Base-by-base conservation (phyloP, 2,329 filamentous ascomycete species). In the Rachicladosporium sp. region DNA sequence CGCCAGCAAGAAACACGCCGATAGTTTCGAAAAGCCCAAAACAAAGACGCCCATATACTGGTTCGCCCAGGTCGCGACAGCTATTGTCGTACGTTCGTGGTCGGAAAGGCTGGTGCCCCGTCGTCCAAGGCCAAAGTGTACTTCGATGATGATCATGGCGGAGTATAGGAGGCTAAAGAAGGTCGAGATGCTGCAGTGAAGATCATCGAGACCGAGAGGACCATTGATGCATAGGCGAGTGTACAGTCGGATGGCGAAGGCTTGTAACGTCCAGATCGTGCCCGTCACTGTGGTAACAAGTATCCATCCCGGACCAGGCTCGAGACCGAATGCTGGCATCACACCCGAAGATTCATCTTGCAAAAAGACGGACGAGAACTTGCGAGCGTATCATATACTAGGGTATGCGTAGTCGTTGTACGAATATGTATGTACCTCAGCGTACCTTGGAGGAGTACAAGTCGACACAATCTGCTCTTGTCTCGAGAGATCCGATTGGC, bases 171-270 rank as follows among this genome's bases (percentile, higher is more conserved):
- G 23, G 6, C 45, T 52, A 19, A 50, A 40, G 10, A 52, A 32
- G 1, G 53, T 57, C 10, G 52, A 51, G 1, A 43, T 36, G 7
- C 40, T 36, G 41, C 54, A 57, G 4, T 49, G 42, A 23, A 36
- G 41, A 38, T 57, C 53, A 29, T 57, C 54, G 32, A 40, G 48
- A 8, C 53, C 50, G 10, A 55, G 46, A 0, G 54, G 54, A 1
- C 52, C 53, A 27, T 53, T 55, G 45, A 57, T 46, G 37, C 45
- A 50, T 3, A 46, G 19, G 9, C 54, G 49, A 8, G 56, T 46
- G 46, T 52, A 54, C 2, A 51, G 12, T 4, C 54, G 52, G 31
- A 56, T 48, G 6, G 40, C n/a, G 33, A 51, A 51, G 19, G 49
- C 45, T 13, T 53, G 38, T 10, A 47, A 31, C 1, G 50, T 46